A percentile compares a stretch with the other conserved stretches of the same genome.
phyloP scores from a whole-genome alignment of 306 rosid genomes.

The Malus fusca region DNA sequence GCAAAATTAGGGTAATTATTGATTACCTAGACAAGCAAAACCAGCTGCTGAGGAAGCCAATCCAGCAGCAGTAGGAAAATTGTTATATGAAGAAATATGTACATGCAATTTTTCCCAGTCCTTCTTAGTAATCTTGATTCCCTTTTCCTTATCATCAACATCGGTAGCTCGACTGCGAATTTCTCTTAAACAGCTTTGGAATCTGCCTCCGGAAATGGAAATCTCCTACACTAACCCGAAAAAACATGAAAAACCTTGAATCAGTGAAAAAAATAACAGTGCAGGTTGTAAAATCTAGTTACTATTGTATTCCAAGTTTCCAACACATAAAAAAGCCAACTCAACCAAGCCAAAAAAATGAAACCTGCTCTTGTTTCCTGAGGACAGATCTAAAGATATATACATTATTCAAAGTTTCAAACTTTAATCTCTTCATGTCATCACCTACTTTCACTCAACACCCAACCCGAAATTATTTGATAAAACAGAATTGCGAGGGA shows the following conservation, averaged over 20 bases:
- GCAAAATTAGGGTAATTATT: background rate
- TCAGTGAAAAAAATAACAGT: conserved; percentile 19
- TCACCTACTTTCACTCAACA: background rate
- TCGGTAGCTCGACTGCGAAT: conserved; percentile 75
- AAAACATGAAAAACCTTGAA: conserved; percentile 24
- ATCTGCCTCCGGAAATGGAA: conserved; percentile 88
- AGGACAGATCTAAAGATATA: background rate
- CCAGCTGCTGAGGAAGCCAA: conserved; percentile 99
- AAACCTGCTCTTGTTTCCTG: background rate
- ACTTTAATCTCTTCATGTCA: background rate
- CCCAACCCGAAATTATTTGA: no score
- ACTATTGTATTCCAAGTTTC: background rate
- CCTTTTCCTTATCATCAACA: conserved; percentile 72
- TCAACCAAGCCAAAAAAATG: background rate
- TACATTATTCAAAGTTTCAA: background rate
- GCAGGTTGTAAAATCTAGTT: background rate
- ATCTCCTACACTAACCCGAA: conserved; percentile 82
- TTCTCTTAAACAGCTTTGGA: conserved; percentile 82
- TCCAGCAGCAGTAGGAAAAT: conserved; percentile 99
- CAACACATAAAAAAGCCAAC: background rate
- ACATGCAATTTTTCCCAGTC: conserved; percentile 79
- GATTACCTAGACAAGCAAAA: conserved; percentile 85
- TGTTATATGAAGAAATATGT: conserved; percentile 86
- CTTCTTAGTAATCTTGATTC: conserved; percentile 58
- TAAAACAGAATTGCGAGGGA: no score